phyloP scores from a whole-genome alignment of 139 green algal genomes.

The Asterochloris sp. region DNA sequence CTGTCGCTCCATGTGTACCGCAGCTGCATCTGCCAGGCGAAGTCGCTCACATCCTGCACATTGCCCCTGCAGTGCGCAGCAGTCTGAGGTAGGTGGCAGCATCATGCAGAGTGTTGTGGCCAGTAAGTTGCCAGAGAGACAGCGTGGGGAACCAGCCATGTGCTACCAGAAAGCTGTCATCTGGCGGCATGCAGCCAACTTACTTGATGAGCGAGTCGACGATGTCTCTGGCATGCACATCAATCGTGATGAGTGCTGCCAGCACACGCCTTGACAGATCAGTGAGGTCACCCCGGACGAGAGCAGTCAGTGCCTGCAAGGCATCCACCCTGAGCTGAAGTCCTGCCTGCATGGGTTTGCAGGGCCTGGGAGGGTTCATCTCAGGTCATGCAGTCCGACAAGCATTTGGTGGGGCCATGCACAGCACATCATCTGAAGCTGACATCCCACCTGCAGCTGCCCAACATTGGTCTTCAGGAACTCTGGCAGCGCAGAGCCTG shows the following conservation, averaged over 20 bases:
- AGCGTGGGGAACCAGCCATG: too few relatives aligned
- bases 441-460: conserved; percentile 2
- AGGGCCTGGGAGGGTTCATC: too few relatives aligned
- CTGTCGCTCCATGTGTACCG: conserved; percentile 65
- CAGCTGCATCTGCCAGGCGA: conserved; percentile 88
- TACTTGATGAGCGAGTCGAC: conserved; percentile 50
- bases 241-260: conserved; percentile 81
- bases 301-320: not conserved
- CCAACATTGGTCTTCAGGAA: conserved; percentile 33
- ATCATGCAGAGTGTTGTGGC: too few relatives aligned
- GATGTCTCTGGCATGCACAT: conserved; percentile 82
- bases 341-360: too few relatives aligned
- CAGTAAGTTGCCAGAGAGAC: too few relatives aligned
- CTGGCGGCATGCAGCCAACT: not conserved
- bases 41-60: conserved; percentile 52
- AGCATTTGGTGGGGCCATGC: too few relatives aligned
- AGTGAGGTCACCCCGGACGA: not conserved
- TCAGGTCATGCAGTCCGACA: too few relatives aligned
- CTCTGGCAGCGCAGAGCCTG: conserved; percentile 25
- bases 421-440: too few relatives aligned
- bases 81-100: too few relatives aligned
- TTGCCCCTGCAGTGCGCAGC: conserved; percentile 21
- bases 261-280: conserved; percentile 51
- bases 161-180: too few relatives aligned
- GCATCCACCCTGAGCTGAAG: too few relatives aligned